Evolutionary conservation across 2,329 filamentous ascomycete genomes (phyloP).

Genomic region (Orbilia javanica): DNA sequence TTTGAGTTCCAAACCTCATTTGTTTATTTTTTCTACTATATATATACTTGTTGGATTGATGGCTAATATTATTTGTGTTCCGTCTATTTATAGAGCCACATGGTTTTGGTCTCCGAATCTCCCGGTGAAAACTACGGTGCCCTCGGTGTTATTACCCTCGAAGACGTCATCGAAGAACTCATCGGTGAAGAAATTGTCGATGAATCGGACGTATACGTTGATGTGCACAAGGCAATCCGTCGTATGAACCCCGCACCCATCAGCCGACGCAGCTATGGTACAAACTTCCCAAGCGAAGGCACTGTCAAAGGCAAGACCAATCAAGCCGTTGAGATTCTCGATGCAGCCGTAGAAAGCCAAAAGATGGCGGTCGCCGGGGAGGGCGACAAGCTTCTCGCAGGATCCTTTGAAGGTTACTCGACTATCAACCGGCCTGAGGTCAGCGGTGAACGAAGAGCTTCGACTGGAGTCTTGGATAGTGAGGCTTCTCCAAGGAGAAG

Average conservation of each 20-base stretch:
- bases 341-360: conserved; percentile 65
- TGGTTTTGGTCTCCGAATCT: conserved; percentile 92
- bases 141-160: conserved; percentile 91
- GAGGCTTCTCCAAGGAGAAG: conserved; percentile 63
- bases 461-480: conserved; percentile 67
- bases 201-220: conserved; percentile 97
- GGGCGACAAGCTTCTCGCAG: conserved; percentile 32
- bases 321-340: conserved; percentile 62
- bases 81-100: conserved; percentile 75
- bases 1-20: no score
- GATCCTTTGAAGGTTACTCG: conserved; percentile 9
- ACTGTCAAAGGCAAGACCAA: conserved; percentile 64
- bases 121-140: conserved; percentile 93
- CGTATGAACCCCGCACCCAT: conserved; percentile 79
- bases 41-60: not conserved
- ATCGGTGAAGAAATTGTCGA: conserved; percentile 99
- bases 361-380: conserved; percentile 32
- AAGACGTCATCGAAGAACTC: conserved; percentile 97
- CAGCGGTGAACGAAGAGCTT: conserved; percentile 32
- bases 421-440: conserved; percentile 18
- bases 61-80: conserved; percentile 57
- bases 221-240: conserved; percentile 97
- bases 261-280: conserved; percentile 62
- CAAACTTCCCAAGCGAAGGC: conserved; percentile 59
- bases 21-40: not conserved